Evolutionary conservation across 139 green algal species (phyloP), one percentile per base, ranked within the genome.

Genomic region (Raphidocelis subcapitata): DNA sequence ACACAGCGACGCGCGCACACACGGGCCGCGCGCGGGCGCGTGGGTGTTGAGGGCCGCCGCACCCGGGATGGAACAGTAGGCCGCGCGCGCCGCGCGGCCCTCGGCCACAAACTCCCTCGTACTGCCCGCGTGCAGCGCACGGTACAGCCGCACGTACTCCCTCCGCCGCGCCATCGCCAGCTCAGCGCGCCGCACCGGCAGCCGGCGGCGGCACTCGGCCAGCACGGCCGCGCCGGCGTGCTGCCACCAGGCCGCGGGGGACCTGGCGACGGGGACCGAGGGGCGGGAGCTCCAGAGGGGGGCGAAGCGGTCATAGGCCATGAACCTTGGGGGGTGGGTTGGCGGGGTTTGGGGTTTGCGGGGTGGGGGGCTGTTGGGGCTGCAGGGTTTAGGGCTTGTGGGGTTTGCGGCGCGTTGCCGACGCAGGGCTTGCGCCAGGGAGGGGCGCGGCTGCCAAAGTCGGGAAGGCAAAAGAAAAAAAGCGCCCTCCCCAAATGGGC

Each of bases 211-310:
- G 79, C 83, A 85, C 21, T 84, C 79, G 16, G 61, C 49, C 3
- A 85, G 61, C 31, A 85, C 72, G 0, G 72, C 76, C 0, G 63
- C 41, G 36, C 76, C 65, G 1, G 83, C 83, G 33, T 88, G 83
- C 57, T 82, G 76, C 83, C 83, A 88, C 83, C 83, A 88, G 1
- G 67, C 37, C 23, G 75, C 63, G 26, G 81, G 81, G 0, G 61
- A 44, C 35, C 57, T 23, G 4, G 46, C 54, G 0, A 87, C 56
- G 29, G 69, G 67, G 2, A 61, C 31, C 4, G 14, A 3, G n/a
- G 73, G 73, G 47, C 73, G 51, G 24, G 51, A 31, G 23, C 46
- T 63, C 70, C 70, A 77, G 14, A 65, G 16, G 18, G 61, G 61
- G 32, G 44, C 69, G 0, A 77, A 52, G n/a, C 59, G 31, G 31